Evolutionary conservation across 148 eudicot species (phyloP), one percentile per base, ranked within the genome.

Genomic region (Chenopodium album): DNA sequence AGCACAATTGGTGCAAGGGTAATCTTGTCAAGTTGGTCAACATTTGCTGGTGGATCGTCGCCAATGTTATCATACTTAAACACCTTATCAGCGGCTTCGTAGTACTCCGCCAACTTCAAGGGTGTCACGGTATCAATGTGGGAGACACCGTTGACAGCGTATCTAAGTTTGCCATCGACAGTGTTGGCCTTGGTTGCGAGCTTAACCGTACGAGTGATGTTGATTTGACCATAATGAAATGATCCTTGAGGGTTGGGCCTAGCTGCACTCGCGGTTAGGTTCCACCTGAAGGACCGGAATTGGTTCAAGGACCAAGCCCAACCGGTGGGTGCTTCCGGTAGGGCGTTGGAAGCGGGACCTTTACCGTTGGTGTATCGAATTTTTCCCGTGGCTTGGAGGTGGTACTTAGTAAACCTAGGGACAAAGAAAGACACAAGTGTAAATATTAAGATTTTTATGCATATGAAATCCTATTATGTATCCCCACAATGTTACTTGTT

Each of bases 231-330:
- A 66, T 90, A 90, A 59, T 86, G 89, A 83, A 85, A 90, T 6
- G 91, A 90, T 13, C 92, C 93, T 77, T 91, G 93, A 75, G 93
- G 93, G 87, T 91, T 91, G 14, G 93, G 93, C n/a, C 93, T 85
- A 46, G 93, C 93, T 26, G 93, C 93, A 73, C 91, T 89, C 4
- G 93, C 89, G 19, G 93, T 91, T 64, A 91, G 76, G 87, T 91
- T 91, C 93, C 93, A 91, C 77, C 89, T 80, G 76, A 87, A 89
- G 37, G 91, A 83, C n/a, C 90, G 83, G 88, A 89, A 91, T 52
- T 91, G 93, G 80, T 91, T 91, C n/a, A 89, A 62, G 28, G 93
- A 91, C 91, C 91, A 91, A 0, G 88, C 90, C 81, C 89, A 81
- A 17, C 91, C 93, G 1, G 72, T 82, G 56, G 93, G 93, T 0